Evolutionary conservation across 495 filamentous ascomycete genomes (phyloP).

Genomic region (Cercophora samala): DNA sequence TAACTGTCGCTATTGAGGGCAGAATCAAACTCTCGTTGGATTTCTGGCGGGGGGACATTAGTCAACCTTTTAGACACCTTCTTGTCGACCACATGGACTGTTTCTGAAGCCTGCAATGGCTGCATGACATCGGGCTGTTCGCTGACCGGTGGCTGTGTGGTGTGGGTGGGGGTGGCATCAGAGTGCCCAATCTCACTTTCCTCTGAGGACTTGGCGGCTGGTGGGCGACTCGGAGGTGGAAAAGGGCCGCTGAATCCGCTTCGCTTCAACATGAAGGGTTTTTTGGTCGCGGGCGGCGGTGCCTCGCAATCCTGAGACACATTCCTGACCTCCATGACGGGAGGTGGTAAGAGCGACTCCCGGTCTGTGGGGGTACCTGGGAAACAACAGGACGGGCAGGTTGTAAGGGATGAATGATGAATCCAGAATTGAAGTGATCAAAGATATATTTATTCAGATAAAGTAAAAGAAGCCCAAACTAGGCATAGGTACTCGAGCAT

Average conservation of each 20-base stretch:
- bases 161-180: not conserved
- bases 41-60: not conserved
- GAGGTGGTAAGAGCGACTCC: too few relatives aligned
- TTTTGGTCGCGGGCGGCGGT: not conserved
- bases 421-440: too few relatives aligned
- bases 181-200: not conserved
- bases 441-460: too few relatives aligned
- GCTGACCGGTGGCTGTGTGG: not conserved
- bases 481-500: too few relatives aligned
- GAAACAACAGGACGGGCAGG: too few relatives aligned
- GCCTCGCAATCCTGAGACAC: not conserved
- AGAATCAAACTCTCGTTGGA: slow-evolving; percentile 3
- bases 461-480: too few relatives aligned
- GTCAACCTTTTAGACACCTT: not conserved
- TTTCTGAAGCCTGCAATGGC: not conserved
- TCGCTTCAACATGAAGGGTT: slow-evolving; percentile 23
- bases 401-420: too few relatives aligned
- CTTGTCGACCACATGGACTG: not conserved
- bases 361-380: too few relatives aligned
- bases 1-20: slow-evolving; percentile 15
- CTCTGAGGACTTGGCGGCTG: not conserved
- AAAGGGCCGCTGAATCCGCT: slow-evolving; percentile 19
- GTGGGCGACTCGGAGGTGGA: slow-evolving; percentile 7
- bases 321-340: not conserved
- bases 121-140: not conserved